Evolutionary conservation across 2,329 filamentous ascomycete species (phyloP), one percentile per base, ranked within the genome.

Genomic region (Botrytis elliptica): DNA sequence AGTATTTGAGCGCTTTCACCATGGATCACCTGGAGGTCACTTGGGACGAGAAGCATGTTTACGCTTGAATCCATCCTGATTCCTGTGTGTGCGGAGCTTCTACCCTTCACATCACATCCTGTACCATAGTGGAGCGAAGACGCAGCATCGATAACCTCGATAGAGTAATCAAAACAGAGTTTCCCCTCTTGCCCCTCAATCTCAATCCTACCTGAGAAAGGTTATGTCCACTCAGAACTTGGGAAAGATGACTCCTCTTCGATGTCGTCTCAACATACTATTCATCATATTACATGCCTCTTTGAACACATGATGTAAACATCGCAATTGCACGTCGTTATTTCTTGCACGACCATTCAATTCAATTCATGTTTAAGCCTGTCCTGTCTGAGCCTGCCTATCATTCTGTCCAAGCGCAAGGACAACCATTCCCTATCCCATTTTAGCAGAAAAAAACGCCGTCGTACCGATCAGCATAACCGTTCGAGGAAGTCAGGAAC

Each of bases 381-480:
- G 49, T n/a, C 44, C 60, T n/a, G 49, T n/a, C 49, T 55, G 49
- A n/a, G 49, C 25, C 16, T 44, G 22, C 25, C 25, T 40, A 18
- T 10, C 22, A 62, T 20, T 25, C 18, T 20, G 46, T 12, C 42
- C 64, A 38, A 52, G 44, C 64, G 44, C 44, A 36, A 67, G 6
- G 44, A 46, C 52, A 52, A 18, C 18, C 59, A 36, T 52, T 52
- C 25, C 44, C 10, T 64, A 44, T 42, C 60, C 38, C 25, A n/a
- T 10, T 29, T 20, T 7, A 52, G 33, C 44, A 18, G 38, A 40
- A 40, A 38, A 46, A 46, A 46, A 67, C 33, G 29, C 64, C 64
- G 33, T 40, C 44, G 68, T 33, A 55, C 36, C 59, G 70, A 71
- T 71, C 70, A 71, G 70, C 70, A 71, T 22, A 71, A 62, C 36